Base-by-base conservation (phyloP, 2,329 filamentous ascomycete species). In the Colletotrichum gigasporum region DNA sequence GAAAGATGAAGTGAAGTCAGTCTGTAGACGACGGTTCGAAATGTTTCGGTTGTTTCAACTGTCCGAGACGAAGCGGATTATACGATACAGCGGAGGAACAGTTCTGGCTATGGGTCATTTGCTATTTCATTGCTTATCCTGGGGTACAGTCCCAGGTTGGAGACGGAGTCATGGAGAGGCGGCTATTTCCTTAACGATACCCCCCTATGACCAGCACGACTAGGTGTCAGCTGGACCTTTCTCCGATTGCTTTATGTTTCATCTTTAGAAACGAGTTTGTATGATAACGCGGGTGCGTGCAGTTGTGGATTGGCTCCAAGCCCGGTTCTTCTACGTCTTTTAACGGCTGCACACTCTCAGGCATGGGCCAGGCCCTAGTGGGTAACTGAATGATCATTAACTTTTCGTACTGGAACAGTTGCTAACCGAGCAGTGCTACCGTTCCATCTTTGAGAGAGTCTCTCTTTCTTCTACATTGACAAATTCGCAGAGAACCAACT, bases 361-460 rank as follows among this genome's bases (percentile, higher is more conserved):
- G 39, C 55, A 51, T 26, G 41, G 55, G 56, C 47, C 56, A 42
- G n/a, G 47, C 47, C 56, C 61, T 64, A 64, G 61, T 64, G 48
- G 61, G 61, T 42, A 44, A n/a, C 10, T 54, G 41, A 61, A 64
- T 57, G 52, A 63, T 44, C 26, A 63, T 28, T 28, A 24, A 58
- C 52, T 44, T 44, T 54, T 50, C 41, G 11, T 18, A 24, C 20
- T 42, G 24, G 32, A 32, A 26, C 18, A 14, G 12, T 62, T 71
- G 67, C 75, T 76, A 72, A 76, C 71, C 51, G 45, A 64, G 64
- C 71, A 78, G 75, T 74, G 74, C 74, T 48, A 67, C 48, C 42
- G 45, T 37, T 45, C 18, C 26, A 20, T 22, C 30, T 9, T 37
- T 16, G 14, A 12, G 39, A 55, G 39, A 42, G 41, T 14, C 32